These are phyloP conservation scores for Curvularia lunata DNA, from an alignment of 2,329 filamentous ascomycete species.

Conservation along the genomic window DNA sequence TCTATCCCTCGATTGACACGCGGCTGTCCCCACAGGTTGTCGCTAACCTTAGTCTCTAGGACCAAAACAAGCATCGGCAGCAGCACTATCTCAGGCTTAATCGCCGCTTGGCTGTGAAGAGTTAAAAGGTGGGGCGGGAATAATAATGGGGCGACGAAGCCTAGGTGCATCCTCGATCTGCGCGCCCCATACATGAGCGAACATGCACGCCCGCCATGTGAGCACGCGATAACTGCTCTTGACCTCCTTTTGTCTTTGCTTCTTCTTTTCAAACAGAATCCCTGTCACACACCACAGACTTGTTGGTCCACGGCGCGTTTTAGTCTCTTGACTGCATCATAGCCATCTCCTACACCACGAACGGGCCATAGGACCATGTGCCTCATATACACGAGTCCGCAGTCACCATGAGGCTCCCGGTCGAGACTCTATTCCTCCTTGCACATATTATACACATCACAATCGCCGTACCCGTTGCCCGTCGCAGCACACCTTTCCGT, in stretches of 20 bases:
- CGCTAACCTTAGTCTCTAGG: not conserved
- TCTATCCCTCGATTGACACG: not conserved
- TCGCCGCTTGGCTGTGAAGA: constrained; percentile 6
- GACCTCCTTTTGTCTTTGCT: not conserved
- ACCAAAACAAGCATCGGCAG: constrained; percentile 4
- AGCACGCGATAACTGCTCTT: constrained; percentile 10
- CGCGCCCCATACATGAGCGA: constrained; percentile 4
- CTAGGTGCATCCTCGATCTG: constrained; percentile 14
- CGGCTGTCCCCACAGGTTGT: constrained; percentile 3
- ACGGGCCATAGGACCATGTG: constrained; percentile 7
- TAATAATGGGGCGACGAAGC: constrained; percentile 3
- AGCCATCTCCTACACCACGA: not conserved
- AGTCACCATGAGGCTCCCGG: constrained; percentile 11
- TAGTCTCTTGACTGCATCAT: not conserved
- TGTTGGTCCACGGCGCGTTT: not conserved
- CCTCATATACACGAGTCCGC: constrained; percentile 6
- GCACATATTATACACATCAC: not conserved
- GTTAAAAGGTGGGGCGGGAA: constrained; percentile 1
- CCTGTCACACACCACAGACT: not conserved
- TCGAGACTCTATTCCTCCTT: constrained; percentile 5
- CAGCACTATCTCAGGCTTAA: not conserved
- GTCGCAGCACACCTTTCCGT: constrained; percentile 15
- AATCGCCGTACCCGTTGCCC: constrained; percentile 15
- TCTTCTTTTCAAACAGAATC: not conserved
- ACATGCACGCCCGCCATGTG: constrained; percentile 7